These are phyloP conservation scores for Fonsecaea monophora DNA, from an alignment of 2,329 filamentous ascomycete species.

Conservation along the genomic window DNA sequence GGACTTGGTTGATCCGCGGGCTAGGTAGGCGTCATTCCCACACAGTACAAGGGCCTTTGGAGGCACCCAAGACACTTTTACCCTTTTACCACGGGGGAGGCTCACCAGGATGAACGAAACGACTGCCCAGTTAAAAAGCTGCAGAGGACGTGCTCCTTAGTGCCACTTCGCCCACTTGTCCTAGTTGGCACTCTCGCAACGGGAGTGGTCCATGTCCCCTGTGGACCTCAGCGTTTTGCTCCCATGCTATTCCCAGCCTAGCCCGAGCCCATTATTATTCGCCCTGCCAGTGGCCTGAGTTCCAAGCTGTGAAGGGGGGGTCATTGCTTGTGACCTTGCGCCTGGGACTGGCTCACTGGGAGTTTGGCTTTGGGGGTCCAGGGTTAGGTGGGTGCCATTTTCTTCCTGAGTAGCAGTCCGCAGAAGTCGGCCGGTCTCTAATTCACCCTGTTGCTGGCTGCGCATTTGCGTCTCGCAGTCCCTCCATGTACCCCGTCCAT, in stretches of 20 bases:
- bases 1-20: conserved; percentile 4
- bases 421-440: conserved; percentile 8
- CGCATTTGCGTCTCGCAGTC: conserved; percentile 27
- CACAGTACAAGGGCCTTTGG: not conserved
- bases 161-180: not conserved
- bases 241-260: conserved; percentile 20
- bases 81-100: not conserved
- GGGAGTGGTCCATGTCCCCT: conserved; percentile 6
- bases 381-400: conserved; percentile 21
- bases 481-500: conserved; percentile 33
- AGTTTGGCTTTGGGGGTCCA: conserved; percentile 17
- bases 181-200: conserved; percentile 1
- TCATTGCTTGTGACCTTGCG: not conserved
- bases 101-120: conserved; percentile 2
- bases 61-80: not conserved
- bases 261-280: conserved; percentile 21
- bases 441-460: conserved; percentile 14
- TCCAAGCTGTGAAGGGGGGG: conserved; percentile 7
- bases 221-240: conserved; percentile 12
- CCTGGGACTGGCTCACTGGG: conserved; percentile 17
- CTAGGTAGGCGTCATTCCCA: conserved; percentile 1
- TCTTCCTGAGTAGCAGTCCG: conserved; percentile 8
- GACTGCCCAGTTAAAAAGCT: conserved; percentile 3
- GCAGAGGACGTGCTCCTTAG: conserved; percentile 2
- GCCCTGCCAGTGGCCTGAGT: conserved; percentile 21